Conservation (phyloP, 2,329 filamentous ascomycete species). For the Alternaria ventricosa region DNA sequence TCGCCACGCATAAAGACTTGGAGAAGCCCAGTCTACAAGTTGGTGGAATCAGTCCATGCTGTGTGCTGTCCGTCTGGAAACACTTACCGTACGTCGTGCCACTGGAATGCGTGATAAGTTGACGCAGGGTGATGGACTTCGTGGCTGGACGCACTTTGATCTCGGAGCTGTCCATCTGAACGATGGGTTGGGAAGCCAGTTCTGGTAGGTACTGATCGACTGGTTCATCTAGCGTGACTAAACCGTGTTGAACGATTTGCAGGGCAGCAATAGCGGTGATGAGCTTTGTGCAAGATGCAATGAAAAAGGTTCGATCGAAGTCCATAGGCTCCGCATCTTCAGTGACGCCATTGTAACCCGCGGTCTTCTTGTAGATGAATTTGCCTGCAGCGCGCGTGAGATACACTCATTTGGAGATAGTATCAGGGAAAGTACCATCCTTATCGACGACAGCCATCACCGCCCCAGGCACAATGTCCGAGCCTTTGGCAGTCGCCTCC, state of each 20-base stretch:
- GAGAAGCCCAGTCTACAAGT: constrained; percentile 45
- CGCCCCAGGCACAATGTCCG: constrained; percentile 25
- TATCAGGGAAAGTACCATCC: constrained; percentile 10
- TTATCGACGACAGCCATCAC: constrained; percentile 29
- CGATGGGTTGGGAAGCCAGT: constrained; percentile 25
- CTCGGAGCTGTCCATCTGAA: background rate
- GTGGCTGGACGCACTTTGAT: constrained; percentile 17
- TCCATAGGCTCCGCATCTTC: constrained; percentile 57
- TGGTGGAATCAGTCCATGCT: background rate
- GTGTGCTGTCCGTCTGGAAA: background rate
- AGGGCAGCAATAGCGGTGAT: constrained; percentile 39
- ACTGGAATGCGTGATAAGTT: constrained; percentile 58
- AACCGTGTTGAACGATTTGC: constrained; percentile 37
- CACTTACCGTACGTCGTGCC: constrained; percentile 51
- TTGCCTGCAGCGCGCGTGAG: constrained; percentile 28
- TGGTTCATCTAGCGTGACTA: constrained; percentile 35
- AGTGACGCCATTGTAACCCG: constrained; percentile 44
- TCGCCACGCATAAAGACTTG: constrained; percentile 53
- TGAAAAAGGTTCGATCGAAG: constrained; percentile 59
- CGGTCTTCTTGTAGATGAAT: constrained; percentile 48
- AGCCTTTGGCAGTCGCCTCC: constrained; percentile 22
- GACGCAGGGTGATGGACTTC: constrained; percentile 32
- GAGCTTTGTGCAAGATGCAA: constrained; percentile 43
- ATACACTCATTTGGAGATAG: constrained; percentile 14
- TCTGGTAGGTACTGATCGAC: constrained; percentile 30